Base-by-base conservation (phyloP, 805 yeast species). In the Diddensiella caesifluorescens region DNA sequence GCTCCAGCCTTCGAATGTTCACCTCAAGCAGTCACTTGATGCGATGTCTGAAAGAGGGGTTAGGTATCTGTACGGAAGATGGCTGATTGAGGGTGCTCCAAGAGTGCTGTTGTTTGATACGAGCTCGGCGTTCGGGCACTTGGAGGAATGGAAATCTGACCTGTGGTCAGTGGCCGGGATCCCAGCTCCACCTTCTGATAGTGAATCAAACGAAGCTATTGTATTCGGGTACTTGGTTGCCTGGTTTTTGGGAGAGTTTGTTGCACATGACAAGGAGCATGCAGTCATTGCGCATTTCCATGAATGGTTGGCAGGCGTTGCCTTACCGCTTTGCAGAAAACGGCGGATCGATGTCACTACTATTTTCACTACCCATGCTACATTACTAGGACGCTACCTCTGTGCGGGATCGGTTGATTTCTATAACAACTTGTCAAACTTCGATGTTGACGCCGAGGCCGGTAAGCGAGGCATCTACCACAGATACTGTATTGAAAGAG, bases 61-160 rank as follows among this genome's bases (percentile, higher is more conserved):
- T 50, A 67, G 73, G 44, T 85, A 82, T 70, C 67, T 88, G 39
- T 89, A 90, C 57, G 97, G 97, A 35, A 74, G 97, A 45, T 90
- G 98, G 98, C 74, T 90, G 54, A 88, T 90, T 54, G 98, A 92
- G 61, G 97, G 97, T 15, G 95, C 97, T 0, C 98, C 98, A 18
- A 68, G 95, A 39, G 97, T 92, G 19, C 68, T 90, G 35, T 68
- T 90, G 36, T 92, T 92, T 55, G 97, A 90, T 60, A 71, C 87
- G 46, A 77, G 80, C 38, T 81, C 95, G 10, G 95, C 90, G 3
- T 55, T 65, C 41, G 64, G 64, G 42, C 74, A 73, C 59, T 69
- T 90, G 52, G 82, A 83, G 58, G 97, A 92, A 57, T 90, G 97
- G 98, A 90, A 88, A 63, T 64, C 86, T 1, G 97, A 90, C 61